Percentiles rank a stretch among this genome's conserved stretches.
Conservation (phyloP, 176 grass and related monocot genomes). For the Carex myosuroides region DNA sequence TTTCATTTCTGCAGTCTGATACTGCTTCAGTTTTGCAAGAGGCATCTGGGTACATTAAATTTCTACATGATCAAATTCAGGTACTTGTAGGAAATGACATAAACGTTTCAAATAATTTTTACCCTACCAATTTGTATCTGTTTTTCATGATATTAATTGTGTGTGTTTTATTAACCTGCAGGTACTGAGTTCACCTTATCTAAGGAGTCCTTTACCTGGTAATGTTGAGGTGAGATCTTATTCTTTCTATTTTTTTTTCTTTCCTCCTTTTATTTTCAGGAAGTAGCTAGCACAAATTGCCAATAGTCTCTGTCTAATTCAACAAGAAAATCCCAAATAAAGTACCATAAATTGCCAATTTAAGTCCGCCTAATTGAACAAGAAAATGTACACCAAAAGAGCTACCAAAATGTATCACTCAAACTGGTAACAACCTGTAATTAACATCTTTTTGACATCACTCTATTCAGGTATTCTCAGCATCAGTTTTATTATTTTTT, state of each 20-base stretch:
- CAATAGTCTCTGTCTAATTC: background rate
- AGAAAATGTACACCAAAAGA: background rate
- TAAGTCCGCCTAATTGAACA: background rate
- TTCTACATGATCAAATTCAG: slow-evolving; percentile 93
- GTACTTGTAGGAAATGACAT: slow-evolving; percentile 23
- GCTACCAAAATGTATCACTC: background rate
- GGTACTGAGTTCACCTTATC: slow-evolving; percentile 87
- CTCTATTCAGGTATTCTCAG: background rate
- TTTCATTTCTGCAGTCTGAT: slow-evolving; percentile 55
- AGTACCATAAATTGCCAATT: background rate
- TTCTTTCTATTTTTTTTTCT: background rate
- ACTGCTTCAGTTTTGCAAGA: slow-evolving; percentile 92
- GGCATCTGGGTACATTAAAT: slow-evolving; percentile 83
- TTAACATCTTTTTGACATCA: background rate
- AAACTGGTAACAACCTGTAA: background rate
- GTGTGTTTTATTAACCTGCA: slow-evolving; percentile 7
- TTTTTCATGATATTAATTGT: background rate
- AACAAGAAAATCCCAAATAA: background rate
- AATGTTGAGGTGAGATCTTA: slow-evolving; percentile 47
- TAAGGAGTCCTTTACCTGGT: slow-evolving; percentile 30
- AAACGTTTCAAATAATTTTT: background rate
- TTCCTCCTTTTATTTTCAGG: background rate
- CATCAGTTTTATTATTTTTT: background rate
- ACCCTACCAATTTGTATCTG: background rate
- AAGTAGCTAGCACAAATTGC: background rate